Evolutionary conservation across 2,329 filamentous ascomycete genomes (phyloP).

Genomic region (Mollisia scopiformis): DNA sequence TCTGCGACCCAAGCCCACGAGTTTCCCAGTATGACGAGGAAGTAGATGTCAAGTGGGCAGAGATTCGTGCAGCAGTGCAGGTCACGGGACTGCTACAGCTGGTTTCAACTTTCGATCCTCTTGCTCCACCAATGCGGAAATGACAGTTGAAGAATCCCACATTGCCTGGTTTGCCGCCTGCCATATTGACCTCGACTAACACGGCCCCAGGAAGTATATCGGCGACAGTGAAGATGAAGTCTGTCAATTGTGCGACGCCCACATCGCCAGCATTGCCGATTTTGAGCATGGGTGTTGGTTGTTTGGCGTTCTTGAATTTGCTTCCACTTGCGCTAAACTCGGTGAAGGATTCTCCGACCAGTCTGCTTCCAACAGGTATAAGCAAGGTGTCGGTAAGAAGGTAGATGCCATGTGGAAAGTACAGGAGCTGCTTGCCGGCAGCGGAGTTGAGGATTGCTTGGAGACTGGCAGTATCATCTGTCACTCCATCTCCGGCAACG

Average conservation of each 20-base stretch:
- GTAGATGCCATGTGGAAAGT: too few relatives aligned
- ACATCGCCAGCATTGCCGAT: too few relatives aligned
- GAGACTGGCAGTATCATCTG: too few relatives aligned
- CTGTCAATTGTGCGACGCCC: neutral
- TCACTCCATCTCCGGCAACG: too few relatives aligned
- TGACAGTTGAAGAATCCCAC: constrained; percentile 47
- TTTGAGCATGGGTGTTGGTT: too few relatives aligned
- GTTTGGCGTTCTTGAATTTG: too few relatives aligned
- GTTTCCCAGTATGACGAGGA: constrained; percentile 19
- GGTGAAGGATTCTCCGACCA: too few relatives aligned
- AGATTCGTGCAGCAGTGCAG: constrained; percentile 16
- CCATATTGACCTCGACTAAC: constrained; percentile 24
- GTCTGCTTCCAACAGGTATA: too few relatives aligned
- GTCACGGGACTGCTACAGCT: neutral
- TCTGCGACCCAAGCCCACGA: constrained; percentile 23
- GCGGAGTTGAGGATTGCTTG: too few relatives aligned
- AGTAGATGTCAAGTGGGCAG: constrained; percentile 14
- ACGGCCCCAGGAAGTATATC: constrained; percentile 43
- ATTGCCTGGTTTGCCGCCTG: constrained; percentile 14
- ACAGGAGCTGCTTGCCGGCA: too few relatives aligned
- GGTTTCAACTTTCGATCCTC: constrained; percentile 42
- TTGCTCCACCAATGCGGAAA: constrained; percentile 50
- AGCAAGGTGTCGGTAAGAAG: too few relatives aligned
- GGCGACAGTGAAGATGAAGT: constrained; percentile 46
- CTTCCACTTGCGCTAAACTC: too few relatives aligned